Evolutionary conservation across 83 land plant species (phyloP).

Genomic region (Picea abies): DNA sequence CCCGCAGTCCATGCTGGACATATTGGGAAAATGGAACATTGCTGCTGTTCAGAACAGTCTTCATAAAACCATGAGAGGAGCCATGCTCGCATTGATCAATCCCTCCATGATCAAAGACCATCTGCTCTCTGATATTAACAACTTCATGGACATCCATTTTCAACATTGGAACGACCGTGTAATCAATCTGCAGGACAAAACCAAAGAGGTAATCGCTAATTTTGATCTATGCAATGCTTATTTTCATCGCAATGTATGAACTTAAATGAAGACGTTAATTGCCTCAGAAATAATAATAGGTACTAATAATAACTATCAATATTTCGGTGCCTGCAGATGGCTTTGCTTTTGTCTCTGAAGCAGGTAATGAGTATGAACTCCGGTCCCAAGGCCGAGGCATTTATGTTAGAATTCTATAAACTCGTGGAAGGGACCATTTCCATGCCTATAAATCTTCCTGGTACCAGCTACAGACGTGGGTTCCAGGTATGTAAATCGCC

Average conservation of each 20-base stretch:
- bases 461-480: conserved; percentile 48
- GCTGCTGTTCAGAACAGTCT: conserved; percentile 57
- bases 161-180: conserved; percentile 27
- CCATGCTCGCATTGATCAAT: conserved; percentile 42
- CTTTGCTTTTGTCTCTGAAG: conserved; percentile 39
- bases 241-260: neutral
- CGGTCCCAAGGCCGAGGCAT: conserved; percentile 23
- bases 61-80: conserved; percentile 71
- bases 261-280: too few relatives aligned
- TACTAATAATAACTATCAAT: too few relatives aligned
- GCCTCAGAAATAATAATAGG: too few relatives aligned
- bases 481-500: conserved; percentile 34
- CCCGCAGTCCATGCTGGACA: conserved; percentile 34
- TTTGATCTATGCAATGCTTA: neutral
- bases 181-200: conserved; percentile 57
- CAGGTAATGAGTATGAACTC: conserved; percentile 34
- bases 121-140: conserved; percentile 46
- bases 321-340: conserved; percentile 43
- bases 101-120: conserved; percentile 50
- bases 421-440: conserved; percentile 60
- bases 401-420: conserved; percentile 47
- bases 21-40: conserved; percentile 62
- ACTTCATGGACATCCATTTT: conserved; percentile 47
- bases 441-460: conserved; percentile 64
- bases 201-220: conserved; percentile 48